Base-by-base conservation (phyloP, 345 rosid species). In the Eutrema yunnanense region DNA sequence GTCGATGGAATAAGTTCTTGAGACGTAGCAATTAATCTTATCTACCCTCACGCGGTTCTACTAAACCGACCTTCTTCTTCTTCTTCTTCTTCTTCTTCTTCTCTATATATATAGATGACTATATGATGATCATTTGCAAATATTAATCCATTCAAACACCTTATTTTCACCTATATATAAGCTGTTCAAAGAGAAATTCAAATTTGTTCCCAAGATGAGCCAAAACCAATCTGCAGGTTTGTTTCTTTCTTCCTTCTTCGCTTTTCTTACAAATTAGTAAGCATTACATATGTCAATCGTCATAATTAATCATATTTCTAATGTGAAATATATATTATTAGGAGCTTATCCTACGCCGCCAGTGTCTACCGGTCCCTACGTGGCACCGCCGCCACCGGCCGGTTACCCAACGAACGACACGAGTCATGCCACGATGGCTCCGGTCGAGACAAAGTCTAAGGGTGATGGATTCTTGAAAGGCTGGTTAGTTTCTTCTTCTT, bases 381-480 rank as follows among this genome's bases (percentile, higher is more conserved):
- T 77, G 3, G 67, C 65, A n/a, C n/a, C n/a, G 65, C 80, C 80
- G 0, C 72, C 80, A 41, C 80, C 80, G 0, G 22, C 26, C 0
- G 80, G 80, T 64, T 77, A 77, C 57, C 80, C 80, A 27, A 71
- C 68, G 6, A 65, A 47, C 48, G 67, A 76, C 62, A 64, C 72
- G 3, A 48, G 19, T 51, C 66, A 77, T 58, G 67, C 33, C 2
- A 42, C 62, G 9, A 38, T 36, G 61, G 76, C 72, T 71, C 67
- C 72, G 14, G 67, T 70, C 5, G 72, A 77, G 63, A 58, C 80
- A 3, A 77, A 71, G 14, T 50, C 80, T 3, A 77, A 71, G 76
- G 76, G 80, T 71, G 80, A 77, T 57, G 80, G 80, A 27, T 77
- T 77, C 72, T 65, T 58, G n/a, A 71, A 57, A 71, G 80, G 80